A percentile compares a stretch with the other conserved stretches of the same genome.
Conservation (phyloP, 2,329 filamentous ascomycete species). For the Ciborinia camelliae region DNA sequence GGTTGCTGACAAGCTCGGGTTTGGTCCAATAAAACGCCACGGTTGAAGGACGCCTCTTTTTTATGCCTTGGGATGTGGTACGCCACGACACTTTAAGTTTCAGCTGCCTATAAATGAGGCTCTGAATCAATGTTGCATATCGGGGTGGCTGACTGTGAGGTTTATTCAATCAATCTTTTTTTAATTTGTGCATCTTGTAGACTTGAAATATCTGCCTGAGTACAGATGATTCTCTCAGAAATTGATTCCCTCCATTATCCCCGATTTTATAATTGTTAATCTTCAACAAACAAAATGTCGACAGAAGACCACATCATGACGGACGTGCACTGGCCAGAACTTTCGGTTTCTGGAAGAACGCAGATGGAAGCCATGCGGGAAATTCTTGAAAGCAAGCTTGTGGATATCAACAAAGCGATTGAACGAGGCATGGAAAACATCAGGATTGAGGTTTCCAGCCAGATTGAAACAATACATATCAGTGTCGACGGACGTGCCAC, state of each 20-base stretch:
- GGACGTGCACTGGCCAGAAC: neutral
- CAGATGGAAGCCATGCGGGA: constrained; percentile 9
- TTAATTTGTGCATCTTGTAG: neutral
- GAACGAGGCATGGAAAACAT: constrained; percentile 2
- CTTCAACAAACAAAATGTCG: neutral
- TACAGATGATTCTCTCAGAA: neutral
- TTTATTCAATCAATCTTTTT: no score
- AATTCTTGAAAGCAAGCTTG: neutral
- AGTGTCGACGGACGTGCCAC: neutral
- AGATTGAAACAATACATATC: constrained; percentile 7
- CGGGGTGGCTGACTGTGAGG: neutral
- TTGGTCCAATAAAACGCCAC: neutral
- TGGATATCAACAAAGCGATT: neutral
- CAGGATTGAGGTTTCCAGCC: constrained; percentile 4
- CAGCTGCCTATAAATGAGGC: neutral
- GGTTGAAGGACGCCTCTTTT: no score
- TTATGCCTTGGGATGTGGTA: neutral
- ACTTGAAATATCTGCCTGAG: neutral
- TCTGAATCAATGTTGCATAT: neutral
- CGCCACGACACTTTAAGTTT: neutral
- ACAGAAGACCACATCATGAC: constrained; percentile 6
- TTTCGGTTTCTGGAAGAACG: neutral
- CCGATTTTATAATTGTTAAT: no score
- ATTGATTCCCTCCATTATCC: neutral
- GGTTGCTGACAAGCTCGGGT: neutral